These are phyloP conservation scores for Candida broadrunensis DNA, from an alignment of 805 yeast genomes.

Conservation along the genomic window DNA sequence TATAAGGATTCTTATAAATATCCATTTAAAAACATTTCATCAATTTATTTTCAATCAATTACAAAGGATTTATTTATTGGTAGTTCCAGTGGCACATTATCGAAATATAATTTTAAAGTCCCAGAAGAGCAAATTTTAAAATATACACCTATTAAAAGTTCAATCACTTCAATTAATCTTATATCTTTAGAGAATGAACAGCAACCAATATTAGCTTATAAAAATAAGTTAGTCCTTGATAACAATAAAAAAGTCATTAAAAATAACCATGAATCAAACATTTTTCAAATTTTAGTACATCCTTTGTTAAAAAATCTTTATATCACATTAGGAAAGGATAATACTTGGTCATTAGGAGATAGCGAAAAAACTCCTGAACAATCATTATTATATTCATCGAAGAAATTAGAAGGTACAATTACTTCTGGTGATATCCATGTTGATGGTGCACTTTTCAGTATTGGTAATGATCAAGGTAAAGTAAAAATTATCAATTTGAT, in stretches of 20 bases:
- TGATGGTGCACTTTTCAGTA: slow-evolving; percentile 46
- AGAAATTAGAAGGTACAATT: slow-evolving; percentile 3
- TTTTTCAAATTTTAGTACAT: slow-evolving; percentile 25
- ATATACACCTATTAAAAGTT: slow-evolving; percentile 11
- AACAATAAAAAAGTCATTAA: slow-evolving; percentile 2
- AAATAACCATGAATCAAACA: slow-evolving; percentile 5
- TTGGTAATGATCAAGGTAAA: slow-evolving; percentile 26
- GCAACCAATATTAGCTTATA: slow-evolving; percentile 17
- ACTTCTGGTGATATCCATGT: slow-evolving; percentile 37
- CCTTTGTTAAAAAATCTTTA: slow-evolving; percentile 29
- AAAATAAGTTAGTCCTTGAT: slow-evolving; percentile 13
- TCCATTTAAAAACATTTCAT: slow-evolving; percentile 10
- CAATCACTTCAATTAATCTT: slow-evolving; percentile 10
- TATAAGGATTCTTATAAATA: slow-evolving; percentile 5
- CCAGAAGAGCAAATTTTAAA: not conserved
- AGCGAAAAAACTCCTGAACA: slow-evolving; percentile 3
- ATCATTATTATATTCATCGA: not conserved
- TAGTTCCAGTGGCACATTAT: slow-evolving; percentile 10
- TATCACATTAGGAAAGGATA: slow-evolving; percentile 20
- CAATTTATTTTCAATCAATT: slow-evolving; percentile 4
- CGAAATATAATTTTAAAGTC: slow-evolving; percentile 5
- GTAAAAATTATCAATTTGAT: slow-evolving; percentile 40
- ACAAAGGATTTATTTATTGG: not conserved
- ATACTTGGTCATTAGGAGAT: slow-evolving; percentile 15
- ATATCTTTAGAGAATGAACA: slow-evolving; percentile 8